Percentiles rank a stretch among this genome's conserved stretches.
These are phyloP conservation scores for Aschersonia sp. DNA, from an alignment of 2,329 filamentous ascomycete species.

Conservation along the genomic window DNA sequence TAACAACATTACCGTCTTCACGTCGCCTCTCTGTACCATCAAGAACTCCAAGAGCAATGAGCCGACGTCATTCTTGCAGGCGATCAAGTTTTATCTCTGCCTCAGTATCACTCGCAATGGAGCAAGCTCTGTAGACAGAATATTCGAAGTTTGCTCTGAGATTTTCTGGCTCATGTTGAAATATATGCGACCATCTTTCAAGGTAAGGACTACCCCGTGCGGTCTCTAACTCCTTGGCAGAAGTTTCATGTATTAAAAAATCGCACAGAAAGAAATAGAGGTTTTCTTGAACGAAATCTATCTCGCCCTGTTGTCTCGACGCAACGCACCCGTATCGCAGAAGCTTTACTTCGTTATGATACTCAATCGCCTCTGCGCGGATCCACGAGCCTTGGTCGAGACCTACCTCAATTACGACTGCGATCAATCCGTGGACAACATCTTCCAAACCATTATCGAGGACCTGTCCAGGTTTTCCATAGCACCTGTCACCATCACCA, in stretches of 20 bases:
- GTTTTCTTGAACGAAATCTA: constrained; percentile 98
- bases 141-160: constrained; percentile 92
- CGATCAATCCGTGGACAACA: constrained; percentile 88
- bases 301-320: constrained; percentile 75
- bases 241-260: no score
- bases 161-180: constrained; percentile 98
- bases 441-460: constrained; percentile 90
- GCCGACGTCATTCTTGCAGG: constrained; percentile 81
- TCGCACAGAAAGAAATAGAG: constrained; percentile 73
- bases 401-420: constrained; percentile 98
- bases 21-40: constrained; percentile 82
- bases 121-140: constrained; percentile 76
- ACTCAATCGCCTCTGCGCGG: constrained; percentile 67
- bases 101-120: constrained; percentile 90
- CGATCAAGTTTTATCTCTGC: constrained; percentile 92
- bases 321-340: constrained; percentile 73
- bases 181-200: constrained; percentile 83
- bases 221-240: constrained; percentile 11
- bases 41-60: constrained; percentile 80
- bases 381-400: constrained; percentile 82
- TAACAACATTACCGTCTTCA: constrained; percentile 84
- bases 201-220: constrained; percentile 36
- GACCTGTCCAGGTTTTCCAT: constrained; percentile 82
- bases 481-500: constrained; percentile 58
- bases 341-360: constrained; percentile 86